Conservation (phyloP, 2,329 filamentous ascomycete species). For the Aspergillus sp. region DNA sequence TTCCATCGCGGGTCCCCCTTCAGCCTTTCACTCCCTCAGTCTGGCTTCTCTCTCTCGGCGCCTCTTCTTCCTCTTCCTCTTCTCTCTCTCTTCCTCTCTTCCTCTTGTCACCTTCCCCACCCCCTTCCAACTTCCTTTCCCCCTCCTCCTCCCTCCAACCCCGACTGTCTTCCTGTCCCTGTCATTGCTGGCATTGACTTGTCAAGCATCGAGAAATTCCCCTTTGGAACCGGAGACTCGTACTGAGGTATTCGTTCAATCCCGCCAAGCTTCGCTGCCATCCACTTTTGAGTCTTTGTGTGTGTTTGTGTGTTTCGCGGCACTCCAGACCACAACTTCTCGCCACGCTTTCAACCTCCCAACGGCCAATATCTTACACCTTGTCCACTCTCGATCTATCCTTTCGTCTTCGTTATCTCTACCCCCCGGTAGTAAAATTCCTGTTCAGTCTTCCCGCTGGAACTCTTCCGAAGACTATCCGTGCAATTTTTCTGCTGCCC, state of each 20-base stretch:
- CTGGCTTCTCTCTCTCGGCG: slow-evolving; percentile 5
- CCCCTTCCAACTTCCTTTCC: slow-evolving; percentile 25
- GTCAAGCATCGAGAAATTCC: slow-evolving; percentile 47
- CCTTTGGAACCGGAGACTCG: slow-evolving; percentile 33
- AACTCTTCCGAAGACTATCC: neutral
- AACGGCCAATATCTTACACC: neutral
- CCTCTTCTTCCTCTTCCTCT: neutral
- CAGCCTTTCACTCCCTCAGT: neutral
- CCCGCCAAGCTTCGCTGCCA: slow-evolving; percentile 22
- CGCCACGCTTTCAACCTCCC: slow-evolving; percentile 19
- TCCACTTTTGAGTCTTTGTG: slow-evolving; percentile 26
- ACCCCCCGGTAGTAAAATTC: neutral
- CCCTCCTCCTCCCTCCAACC: slow-evolving; percentile 25
- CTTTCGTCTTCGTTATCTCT: neutral
- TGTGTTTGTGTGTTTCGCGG: slow-evolving; percentile 17
- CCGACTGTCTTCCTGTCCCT: slow-evolving; percentile 32
- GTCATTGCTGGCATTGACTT: slow-evolving; percentile 54
- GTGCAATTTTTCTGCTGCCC: slow-evolving; percentile 3
- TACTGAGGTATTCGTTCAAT: slow-evolving; percentile 15
- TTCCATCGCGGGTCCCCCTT: neutral
- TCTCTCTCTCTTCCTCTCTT: slow-evolving; percentile 13
- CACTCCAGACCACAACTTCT: slow-evolving; percentile 23
- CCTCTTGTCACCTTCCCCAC: slow-evolving; percentile 22
- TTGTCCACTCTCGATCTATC: neutral
- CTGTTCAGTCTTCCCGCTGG: neutral